Evolutionary conservation across 2,329 filamentous ascomycete species (phyloP).

Genomic region (Ilyonectria destructans): DNA sequence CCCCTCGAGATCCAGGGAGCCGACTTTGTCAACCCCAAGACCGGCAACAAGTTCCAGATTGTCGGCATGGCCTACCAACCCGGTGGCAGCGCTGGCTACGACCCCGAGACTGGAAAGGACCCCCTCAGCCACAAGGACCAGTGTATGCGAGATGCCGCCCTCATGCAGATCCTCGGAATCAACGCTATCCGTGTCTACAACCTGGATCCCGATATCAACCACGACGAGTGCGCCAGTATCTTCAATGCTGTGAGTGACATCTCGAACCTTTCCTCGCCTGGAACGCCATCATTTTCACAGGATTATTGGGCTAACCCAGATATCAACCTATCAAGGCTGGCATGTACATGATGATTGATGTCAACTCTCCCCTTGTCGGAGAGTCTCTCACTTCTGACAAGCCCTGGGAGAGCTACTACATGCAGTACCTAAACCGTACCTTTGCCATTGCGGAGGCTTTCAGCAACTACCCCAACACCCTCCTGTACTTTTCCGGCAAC

Average conservation of each 20-base stretch:
- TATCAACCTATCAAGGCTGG: conserved; percentile 61
- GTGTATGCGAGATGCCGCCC: conserved; percentile 76
- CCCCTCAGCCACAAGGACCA: conserved; percentile 72
- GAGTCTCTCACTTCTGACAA: conserved; percentile 70
- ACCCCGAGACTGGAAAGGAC: conserved; percentile 69
- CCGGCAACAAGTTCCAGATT: conserved; percentile 75
- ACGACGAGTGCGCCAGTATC: conserved; percentile 77
- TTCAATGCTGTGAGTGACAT: conserved; percentile 70
- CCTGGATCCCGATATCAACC: conserved; percentile 76
- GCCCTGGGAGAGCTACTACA: conserved; percentile 74
- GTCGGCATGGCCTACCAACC: conserved; percentile 80
- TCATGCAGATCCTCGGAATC: conserved; percentile 76
- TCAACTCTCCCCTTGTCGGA: conserved; percentile 76
- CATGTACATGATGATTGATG: conserved; percentile 80
- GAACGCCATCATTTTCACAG: too few relatives aligned
- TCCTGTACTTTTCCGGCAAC: conserved; percentile 85
- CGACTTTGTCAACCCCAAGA: conserved; percentile 73
- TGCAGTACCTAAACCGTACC: conserved; percentile 75
- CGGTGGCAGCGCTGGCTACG: conserved; percentile 75
- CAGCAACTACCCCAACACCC: conserved; percentile 77
- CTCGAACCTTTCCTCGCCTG: too few relatives aligned
- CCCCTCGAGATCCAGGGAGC: conserved; percentile 71
- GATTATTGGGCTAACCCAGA: conserved; percentile 18
- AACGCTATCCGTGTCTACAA: conserved; percentile 82
- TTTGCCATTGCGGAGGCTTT: conserved; percentile 79